These are phyloP conservation scores for Blastocystis sp. DNA, from an alignment of 352 stramenopile genomes.

Conservation along the genomic window DNA sequence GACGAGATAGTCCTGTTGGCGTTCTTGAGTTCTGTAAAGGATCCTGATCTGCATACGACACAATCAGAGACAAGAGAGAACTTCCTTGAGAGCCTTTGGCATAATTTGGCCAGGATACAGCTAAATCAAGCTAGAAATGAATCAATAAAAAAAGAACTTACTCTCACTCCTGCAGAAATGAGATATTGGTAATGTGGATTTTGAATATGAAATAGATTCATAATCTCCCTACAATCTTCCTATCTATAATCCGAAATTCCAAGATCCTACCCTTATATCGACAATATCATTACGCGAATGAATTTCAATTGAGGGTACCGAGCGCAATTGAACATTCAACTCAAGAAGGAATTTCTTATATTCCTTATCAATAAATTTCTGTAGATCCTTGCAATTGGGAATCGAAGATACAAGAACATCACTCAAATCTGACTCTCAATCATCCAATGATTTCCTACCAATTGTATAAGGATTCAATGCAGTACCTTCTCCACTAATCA, in stretches of 20 bases:
- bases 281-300: not conserved
- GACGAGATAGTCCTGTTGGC: not conserved
- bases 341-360: slow-evolving; percentile 46
- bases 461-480: slow-evolving; percentile 27
- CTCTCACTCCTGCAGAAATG: slow-evolving; percentile 15
- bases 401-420: slow-evolving; percentile 27
- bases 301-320: not conserved
- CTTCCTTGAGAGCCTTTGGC: not conserved
- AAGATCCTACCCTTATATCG: not conserved
- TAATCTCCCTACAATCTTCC: slow-evolving; percentile 46
- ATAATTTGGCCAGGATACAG: slow-evolving; percentile 20
- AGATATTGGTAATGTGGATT: slow-evolving; percentile 42
- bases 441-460: not conserved
- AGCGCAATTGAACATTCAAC: not conserved
- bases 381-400: slow-evolving; percentile 49
- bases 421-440: not conserved
- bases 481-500: slow-evolving; percentile 8
- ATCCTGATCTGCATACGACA: not conserved
- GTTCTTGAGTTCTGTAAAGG: not conserved
- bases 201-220: slow-evolving; percentile 51
- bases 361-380: slow-evolving; percentile 45
- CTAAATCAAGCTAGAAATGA: not conserved
- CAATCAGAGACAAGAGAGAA: not conserved
- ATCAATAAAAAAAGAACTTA: not conserved
- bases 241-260: no score